Percentiles rank a stretch among this genome's conserved stretches.
Evolutionary conservation across 2,329 filamentous ascomycete species (phyloP).

Genomic region (Xylaria sp.): DNA sequence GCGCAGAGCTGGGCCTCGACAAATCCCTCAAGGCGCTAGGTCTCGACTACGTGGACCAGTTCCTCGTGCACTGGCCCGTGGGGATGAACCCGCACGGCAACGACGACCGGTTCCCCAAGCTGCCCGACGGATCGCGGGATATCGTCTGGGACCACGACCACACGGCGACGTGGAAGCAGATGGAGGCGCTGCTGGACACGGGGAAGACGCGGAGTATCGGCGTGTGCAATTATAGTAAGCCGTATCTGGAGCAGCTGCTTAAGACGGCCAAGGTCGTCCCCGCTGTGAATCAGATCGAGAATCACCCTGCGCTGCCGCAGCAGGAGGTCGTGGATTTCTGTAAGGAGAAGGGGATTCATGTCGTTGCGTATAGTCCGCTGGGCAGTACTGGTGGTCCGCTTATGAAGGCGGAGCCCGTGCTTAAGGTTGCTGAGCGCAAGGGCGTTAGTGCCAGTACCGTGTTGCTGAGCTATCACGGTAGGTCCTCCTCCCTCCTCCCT

Average conservation of each 20-base stretch:
- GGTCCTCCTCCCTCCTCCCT: constrained; percentile 45
- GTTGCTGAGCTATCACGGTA: constrained; percentile 78
- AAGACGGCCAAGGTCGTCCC: constrained; percentile 65
- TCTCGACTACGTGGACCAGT: constrained; percentile 84
- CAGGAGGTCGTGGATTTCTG: constrained; percentile 77
- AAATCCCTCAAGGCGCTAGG: constrained; percentile 79
- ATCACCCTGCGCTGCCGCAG: constrained; percentile 77
- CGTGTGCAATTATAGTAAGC: constrained; percentile 68
- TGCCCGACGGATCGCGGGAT: constrained; percentile 78
- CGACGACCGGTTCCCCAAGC: constrained; percentile 79
- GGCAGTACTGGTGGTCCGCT: constrained; percentile 73
- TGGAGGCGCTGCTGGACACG: constrained; percentile 72
- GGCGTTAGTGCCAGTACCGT: constrained; percentile 70
- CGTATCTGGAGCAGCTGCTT: constrained; percentile 67
- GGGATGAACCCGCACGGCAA: constrained; percentile 82
- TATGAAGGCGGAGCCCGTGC: constrained; percentile 69
- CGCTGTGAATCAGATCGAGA: constrained; percentile 79
- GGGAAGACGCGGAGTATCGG: constrained; percentile 68
- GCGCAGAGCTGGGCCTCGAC: constrained; percentile 75
- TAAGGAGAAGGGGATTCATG: constrained; percentile 73
- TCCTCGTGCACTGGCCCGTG: constrained; percentile 85
- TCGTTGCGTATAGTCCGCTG: constrained; percentile 78
- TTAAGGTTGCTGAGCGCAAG: constrained; percentile 73
- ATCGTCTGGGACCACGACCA: constrained; percentile 76
- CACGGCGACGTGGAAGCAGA: constrained; percentile 79